Base-by-base conservation (phyloP, 2,329 filamentous ascomycete species). In the Alternaria sp. region DNA sequence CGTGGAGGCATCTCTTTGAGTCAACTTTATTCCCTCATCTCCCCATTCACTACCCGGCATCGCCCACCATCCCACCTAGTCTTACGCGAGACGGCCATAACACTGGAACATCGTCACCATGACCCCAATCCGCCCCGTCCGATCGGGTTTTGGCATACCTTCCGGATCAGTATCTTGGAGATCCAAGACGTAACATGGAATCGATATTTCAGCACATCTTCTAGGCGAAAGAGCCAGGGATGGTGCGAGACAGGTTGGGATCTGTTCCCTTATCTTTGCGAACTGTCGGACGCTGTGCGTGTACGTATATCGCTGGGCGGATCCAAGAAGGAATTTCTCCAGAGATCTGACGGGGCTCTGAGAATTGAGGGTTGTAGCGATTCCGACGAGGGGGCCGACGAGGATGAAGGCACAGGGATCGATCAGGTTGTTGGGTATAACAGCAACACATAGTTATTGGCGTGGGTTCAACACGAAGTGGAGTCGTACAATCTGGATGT, bases 231-330 rank as follows among this genome's bases (percentile, higher is more conserved):
- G 51, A 25, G 51, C 38, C 8, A 30, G 4, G 51, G 38, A 12
- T n/a, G n/a, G 27, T 54, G 30, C 6, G 6, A 34, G 51, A 54
- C 38, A 30, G 38, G 51, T n/a, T 44, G 51, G 38, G 51, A 44
- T n/a, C 2, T 44, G 12, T 28, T 54, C 27, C 38, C 38, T 44
- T 11, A 12, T 22, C 38, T 54, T 25, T 44, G 51, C 32, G 27
- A 20, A 9, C 14, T n/a, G 16, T 14, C 38, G 14, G 38, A 54
- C 20, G 20, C 22, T 11, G 51, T 54, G 34, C 51, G 40, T 22
- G 51, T 44, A n/a, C 18, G 38, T 32, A 20, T 11, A 10, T 38
- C 22, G 27, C n/a, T 16, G 4, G 50, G 18, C 7, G 40, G 8
- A 32, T n/a, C n/a, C 28, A 18, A 43, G 5, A 5, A 43, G 7